Evolutionary conservation across 148 eudicot genomes (phyloP), one percentile per base, ranked within the genome.

Genomic region (Rheum nobile): DNA sequence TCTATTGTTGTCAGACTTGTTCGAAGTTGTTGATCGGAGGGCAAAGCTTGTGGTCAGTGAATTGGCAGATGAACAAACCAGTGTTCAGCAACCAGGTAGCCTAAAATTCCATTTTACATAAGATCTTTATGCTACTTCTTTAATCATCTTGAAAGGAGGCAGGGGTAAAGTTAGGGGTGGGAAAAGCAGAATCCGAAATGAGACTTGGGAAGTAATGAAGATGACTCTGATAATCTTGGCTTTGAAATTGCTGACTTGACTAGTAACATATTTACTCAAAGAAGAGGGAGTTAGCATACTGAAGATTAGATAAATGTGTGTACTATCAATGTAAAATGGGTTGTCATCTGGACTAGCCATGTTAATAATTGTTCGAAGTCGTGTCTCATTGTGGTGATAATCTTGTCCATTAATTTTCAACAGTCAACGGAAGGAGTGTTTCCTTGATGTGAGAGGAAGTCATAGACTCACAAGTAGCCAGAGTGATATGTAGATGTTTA

Each of bases 1-100:
- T 19, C 71, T 69, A 73, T 22, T 81, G 35, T 39, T 73, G 80
- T 71, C 82, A 95, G 99, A 90, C 83, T 84, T 95, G 85, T 95
- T 95, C 75, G 99, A 95, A 81, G 97, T 90, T 67, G 99, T 95
- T 52, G 99, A 95, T 78, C 86, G 96, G 57, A 92, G 91, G 84
- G 99, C 97, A 69, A 95, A 95, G 86, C 91, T 90, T 79, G 99
- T 83, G 24, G 99, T 84, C 72, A 90, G 88, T 65, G 98, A 93
- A 71, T 81, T 89, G 70, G 47, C 89, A 76, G 97, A 95, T 59
- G 99, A 95, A 81, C 89, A 85, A 77, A 71, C 83, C 24, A 82
- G 79, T 84, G 32, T 61, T 75, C 89, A 71, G 34, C 65, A 74
- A 55, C 74, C 88, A 78, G 98, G 97, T 95, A 88, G 71, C 70